These are phyloP conservation scores for Mitragyna speciosa DNA, from an alignment of 257 asterid species.

Conservation along the genomic window DNA sequence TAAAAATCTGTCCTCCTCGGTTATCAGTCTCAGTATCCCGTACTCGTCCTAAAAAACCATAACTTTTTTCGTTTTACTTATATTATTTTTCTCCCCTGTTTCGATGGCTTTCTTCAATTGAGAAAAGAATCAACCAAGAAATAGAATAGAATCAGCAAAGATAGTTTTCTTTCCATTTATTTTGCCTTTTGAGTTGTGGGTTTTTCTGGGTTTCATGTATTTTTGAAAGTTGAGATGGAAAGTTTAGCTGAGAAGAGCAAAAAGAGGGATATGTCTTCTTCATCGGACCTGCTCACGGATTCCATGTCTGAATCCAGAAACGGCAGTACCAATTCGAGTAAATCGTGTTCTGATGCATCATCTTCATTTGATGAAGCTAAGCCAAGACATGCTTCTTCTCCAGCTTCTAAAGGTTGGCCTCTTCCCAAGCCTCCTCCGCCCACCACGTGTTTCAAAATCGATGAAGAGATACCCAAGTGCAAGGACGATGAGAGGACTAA, in stretches of 20 bases:
- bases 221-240: conserved; percentile 45
- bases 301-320: conserved; percentile 45
- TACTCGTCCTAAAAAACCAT: background rate
- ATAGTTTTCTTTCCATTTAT: background rate
- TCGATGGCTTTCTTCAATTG: conserved; percentile 16
- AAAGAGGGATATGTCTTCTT: conserved; percentile 27
- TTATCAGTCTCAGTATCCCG: background rate
- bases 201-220: conserved; percentile 12
- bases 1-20: background rate
- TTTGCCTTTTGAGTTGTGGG: background rate
- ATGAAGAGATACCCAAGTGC: conserved; percentile 21
- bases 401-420: conserved; percentile 63
- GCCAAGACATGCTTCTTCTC: conserved; percentile 22
- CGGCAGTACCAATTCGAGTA: conserved; percentile 44
- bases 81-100: background rate
- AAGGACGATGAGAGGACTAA: conserved; percentile 29
- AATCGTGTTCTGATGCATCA: conserved; percentile 48
- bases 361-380: conserved; percentile 36
- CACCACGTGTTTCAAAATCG: conserved; percentile 34
- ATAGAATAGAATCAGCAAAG: background rate
- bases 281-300: conserved; percentile 41
- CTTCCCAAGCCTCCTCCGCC: conserved; percentile 43
- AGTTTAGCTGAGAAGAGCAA: conserved; percentile 40
- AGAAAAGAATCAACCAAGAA: background rate
- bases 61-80: conserved; percentile 1